These are phyloP conservation scores for Royoungia palumana DNA, from an alignment of 768 basidiomycete genomes.

Conservation along the genomic window DNA sequence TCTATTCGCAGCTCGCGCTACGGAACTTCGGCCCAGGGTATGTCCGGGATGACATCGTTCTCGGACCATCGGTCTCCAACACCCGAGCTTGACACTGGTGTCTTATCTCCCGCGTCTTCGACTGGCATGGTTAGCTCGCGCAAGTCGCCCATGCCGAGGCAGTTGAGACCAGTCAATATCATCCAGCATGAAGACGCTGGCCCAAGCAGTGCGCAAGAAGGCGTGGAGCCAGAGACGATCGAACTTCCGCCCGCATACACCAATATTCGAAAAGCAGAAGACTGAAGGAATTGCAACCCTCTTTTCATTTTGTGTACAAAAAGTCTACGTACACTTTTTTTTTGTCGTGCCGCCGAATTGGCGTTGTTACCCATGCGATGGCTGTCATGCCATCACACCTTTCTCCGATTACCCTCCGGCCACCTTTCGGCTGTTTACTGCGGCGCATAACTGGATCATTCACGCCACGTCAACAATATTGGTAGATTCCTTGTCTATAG, in stretches of 20 bases:
- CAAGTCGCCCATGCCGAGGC: slow-evolving; percentile 42
- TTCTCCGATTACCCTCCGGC: background rate
- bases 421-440: background rate
- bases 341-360: background rate
- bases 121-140: slow-evolving; percentile 25
- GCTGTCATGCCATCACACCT: background rate
- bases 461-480: background rate
- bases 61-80: slow-evolving; percentile 46
- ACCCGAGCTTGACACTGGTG: slow-evolving; percentile 35
- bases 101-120: slow-evolving; percentile 20
- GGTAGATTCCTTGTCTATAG: background rate
- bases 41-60: slow-evolving; percentile 26
- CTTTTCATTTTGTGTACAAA: background rate
- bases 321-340: background rate
- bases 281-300: background rate
- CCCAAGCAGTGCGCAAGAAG: slow-evolving; percentile 26
- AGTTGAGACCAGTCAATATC: slow-evolving; percentile 70
- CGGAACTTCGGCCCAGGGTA: slow-evolving; percentile 20
- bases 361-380: background rate
- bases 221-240: slow-evolving; percentile 63
- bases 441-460: slow-evolving; percentile 3
- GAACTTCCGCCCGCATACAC: slow-evolving; percentile 85
- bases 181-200: slow-evolving; percentile 87
- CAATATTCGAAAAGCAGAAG: slow-evolving; percentile 38
- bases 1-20: slow-evolving; percentile 23